Percentiles rank a stretch among this genome's conserved stretches.
Conservation (phyloP, 2,329 filamentous ascomycete genomes). For the Thielaviopsis ethacetica region DNA sequence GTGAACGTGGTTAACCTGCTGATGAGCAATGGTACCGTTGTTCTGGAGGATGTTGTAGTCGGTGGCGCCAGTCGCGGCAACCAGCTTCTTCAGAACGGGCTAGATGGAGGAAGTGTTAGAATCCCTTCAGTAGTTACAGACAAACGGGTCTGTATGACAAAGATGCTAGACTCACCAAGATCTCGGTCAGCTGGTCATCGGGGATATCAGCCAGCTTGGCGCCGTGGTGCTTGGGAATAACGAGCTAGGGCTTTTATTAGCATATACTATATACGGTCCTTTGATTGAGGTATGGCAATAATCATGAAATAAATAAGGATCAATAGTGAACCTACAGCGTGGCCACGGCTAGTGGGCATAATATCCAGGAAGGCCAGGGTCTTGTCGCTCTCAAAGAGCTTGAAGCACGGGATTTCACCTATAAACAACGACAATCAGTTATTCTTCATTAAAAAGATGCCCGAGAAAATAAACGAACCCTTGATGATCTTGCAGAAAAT, state of each 20-base stretch:
- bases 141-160: not conserved
- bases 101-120: constrained; percentile 16
- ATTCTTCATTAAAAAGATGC: constrained; percentile 8
- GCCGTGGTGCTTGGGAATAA: constrained; percentile 92
- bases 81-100: constrained; percentile 78
- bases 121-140: not conserved
- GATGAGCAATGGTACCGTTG: constrained; percentile 82
- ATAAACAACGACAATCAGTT: constrained; percentile 3
- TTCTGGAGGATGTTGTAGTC: constrained; percentile 96
- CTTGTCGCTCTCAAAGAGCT: constrained; percentile 89
- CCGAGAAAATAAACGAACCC: constrained; percentile 30
- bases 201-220: constrained; percentile 84
- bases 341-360: constrained; percentile 71
- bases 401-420: constrained; percentile 95
- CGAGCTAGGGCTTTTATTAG: constrained; percentile 43
- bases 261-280: not conserved
- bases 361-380: constrained; percentile 94
- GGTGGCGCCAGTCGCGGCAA: constrained; percentile 52
- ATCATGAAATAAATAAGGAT: not conserved
- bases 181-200: constrained; percentile 68
- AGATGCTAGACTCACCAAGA: constrained; percentile 43
- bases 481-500: constrained; percentile 99
- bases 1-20: constrained; percentile 85
- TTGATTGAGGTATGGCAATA: not conserved
- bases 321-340: constrained; percentile 50